Percentiles rank a stretch among this genome's conserved stretches.
Conservation (phyloP, 805 yeast genomes). For the Kregervanrija delftensis region DNA sequence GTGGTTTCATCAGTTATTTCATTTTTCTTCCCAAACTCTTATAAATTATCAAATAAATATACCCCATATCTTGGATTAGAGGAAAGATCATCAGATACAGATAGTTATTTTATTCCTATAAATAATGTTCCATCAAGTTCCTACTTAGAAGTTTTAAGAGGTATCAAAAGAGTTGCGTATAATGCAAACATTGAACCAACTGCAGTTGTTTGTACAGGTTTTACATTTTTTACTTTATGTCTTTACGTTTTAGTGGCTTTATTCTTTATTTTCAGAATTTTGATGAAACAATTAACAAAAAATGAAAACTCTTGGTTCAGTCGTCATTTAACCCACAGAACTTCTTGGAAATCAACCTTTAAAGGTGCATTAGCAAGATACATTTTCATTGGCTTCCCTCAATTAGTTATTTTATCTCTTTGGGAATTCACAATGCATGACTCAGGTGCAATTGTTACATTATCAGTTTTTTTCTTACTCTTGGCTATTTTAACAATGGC, state of each 20-base stretch:
- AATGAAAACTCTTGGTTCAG: conserved; percentile 13
- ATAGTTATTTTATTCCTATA: conserved; percentile 6
- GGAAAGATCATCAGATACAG: neutral
- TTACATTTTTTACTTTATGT: conserved; percentile 74
- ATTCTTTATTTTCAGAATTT: conserved; percentile 45
- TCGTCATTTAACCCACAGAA: conserved; percentile 32
- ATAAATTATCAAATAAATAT: neutral
- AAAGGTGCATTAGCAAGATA: conserved; percentile 79
- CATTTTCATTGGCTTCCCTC: conserved; percentile 79
- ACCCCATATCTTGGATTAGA: neutral
- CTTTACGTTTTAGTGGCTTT: conserved; percentile 65
- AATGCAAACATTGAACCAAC: conserved; percentile 75
- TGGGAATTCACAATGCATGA: conserved; percentile 84
- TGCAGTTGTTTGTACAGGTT: conserved; percentile 77
- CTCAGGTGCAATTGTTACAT: conserved; percentile 81
- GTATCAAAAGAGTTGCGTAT: conserved; percentile 79
- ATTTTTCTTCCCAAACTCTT: conserved; percentile 14
- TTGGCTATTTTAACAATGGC: conserved; percentile 53
- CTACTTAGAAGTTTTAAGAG: conserved; percentile 67
- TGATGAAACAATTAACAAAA: conserved; percentile 34
- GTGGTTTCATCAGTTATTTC: conserved; percentile 11
- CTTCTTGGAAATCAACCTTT: conserved; percentile 50
- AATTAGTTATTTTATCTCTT: conserved; percentile 66
- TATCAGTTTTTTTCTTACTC: conserved; percentile 67
- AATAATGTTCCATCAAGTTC: conserved; percentile 43